Evolutionary conservation across 1,139 yeast species (phyloP).

Genomic region (Blastobotrys indianensis): DNA sequence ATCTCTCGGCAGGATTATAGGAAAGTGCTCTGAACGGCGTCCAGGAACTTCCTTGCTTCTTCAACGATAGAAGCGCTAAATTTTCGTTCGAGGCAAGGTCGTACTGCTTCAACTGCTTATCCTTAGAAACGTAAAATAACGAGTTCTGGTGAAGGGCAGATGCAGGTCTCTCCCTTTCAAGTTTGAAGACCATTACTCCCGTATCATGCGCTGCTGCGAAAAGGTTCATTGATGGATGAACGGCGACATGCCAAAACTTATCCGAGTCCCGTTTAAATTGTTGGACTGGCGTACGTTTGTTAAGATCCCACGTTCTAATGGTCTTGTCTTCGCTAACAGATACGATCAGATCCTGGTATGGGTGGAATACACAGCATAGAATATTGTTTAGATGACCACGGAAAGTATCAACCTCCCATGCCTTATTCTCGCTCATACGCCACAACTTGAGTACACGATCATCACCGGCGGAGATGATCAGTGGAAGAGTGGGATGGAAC

Average conservation of each 20-base stretch:
- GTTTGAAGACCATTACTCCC: constrained; percentile 96
- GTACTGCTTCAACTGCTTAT: constrained; percentile 77
- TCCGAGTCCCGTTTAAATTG: constrained; percentile 93
- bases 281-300: constrained; percentile 87
- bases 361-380: constrained; percentile 85
- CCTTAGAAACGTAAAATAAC: constrained; percentile 71
- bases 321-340: constrained; percentile 97
- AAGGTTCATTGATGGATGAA: constrained; percentile 84
- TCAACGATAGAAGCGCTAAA: constrained; percentile 78
- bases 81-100: constrained; percentile 56
- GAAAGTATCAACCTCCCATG: constrained; percentile 99
- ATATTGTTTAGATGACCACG: constrained; percentile 96
- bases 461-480: constrained; percentile 94
- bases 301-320: constrained; percentile 95
- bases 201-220: constrained; percentile 97
- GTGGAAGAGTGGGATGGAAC: constrained; percentile 94
- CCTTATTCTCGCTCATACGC: constrained; percentile 97
- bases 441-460: constrained; percentile 92
- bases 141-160: constrained; percentile 63
- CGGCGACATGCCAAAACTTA: constrained; percentile 87
- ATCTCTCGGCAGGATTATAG: constrained; percentile 88
- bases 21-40: constrained; percentile 77
- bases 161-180: constrained; percentile 97
- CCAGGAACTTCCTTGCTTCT: constrained; percentile 82
- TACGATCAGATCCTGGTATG: constrained; percentile 83